A percentile compares a stretch with the other conserved stretches of the same genome.
Conservation (phyloP, 2,329 filamentous ascomycete species). For the Lomentospora prolificans region DNA sequence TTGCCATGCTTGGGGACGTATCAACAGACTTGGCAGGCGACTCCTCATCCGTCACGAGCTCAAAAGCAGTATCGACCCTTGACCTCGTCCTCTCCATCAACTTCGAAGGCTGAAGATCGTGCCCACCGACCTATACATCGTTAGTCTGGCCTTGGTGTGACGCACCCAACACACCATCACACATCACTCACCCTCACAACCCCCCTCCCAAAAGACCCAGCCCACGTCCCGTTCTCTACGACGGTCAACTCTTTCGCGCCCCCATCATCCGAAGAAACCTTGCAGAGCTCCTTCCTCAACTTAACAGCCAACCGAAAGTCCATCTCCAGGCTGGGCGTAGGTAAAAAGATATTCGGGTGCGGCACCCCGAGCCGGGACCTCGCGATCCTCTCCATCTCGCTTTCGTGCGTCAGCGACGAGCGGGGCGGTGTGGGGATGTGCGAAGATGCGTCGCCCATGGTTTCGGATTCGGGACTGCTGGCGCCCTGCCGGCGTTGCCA, state of each 20-base stretch:
- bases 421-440: background rate
- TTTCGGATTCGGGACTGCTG: background rate
- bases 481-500: too few relatives aligned
- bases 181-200: slow-evolving; percentile 31
- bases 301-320: slow-evolving; percentile 41
- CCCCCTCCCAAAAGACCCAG: slow-evolving; percentile 37
- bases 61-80: slow-evolving; percentile 25
- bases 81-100: slow-evolving; percentile 4
- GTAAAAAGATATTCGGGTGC: slow-evolving; percentile 31
- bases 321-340: slow-evolving; percentile 35
- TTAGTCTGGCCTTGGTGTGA: too few relatives aligned
- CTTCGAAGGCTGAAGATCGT: slow-evolving; percentile 21
- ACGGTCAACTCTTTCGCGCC: slow-evolving; percentile 35
- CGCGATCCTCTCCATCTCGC: background rate
- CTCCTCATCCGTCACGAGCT: slow-evolving; percentile 36
- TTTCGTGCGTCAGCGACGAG: background rate
- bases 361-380: slow-evolving; percentile 18
- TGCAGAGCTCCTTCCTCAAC: background rate
- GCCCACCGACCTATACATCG: slow-evolving; percentile 33
- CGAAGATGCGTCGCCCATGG: background rate
- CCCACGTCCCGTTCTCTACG: slow-evolving; percentile 36
- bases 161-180: slow-evolving; percentile 17
- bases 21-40: slow-evolving; percentile 33
- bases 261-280: background rate
- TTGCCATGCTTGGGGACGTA: too few relatives aligned